phyloP scores from a whole-genome alignment of 2,329 filamentous ascomycete genomes.

The Cordyceps tenuipes region DNA sequence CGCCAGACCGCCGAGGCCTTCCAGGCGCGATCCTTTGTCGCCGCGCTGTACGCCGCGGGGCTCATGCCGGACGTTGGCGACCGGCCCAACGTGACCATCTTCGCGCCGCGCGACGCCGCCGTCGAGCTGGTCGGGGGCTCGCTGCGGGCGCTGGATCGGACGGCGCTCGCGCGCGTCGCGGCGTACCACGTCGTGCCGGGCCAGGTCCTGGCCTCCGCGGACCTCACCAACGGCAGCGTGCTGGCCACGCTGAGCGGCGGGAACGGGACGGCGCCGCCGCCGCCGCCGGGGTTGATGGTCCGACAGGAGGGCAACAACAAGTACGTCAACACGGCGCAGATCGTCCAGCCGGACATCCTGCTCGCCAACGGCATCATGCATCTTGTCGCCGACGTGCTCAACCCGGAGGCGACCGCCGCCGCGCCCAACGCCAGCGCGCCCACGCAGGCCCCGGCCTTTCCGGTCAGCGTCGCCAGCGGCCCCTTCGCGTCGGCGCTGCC shows the following conservation, averaged over 20 bases:
- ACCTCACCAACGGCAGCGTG: slow-evolving; percentile 24
- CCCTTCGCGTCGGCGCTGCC: slow-evolving; percentile 36
- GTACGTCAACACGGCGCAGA: slow-evolving; percentile 45
- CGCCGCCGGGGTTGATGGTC: slow-evolving; percentile 28
- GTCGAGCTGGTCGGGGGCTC: slow-evolving; percentile 49
- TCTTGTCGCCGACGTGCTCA: slow-evolving; percentile 46
- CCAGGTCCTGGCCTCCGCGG: slow-evolving; percentile 42
- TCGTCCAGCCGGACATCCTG: slow-evolving; percentile 45
- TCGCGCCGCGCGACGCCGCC: slow-evolving; percentile 53
- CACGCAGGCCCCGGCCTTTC: slow-evolving; percentile 45
- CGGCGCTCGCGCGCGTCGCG: slow-evolving; percentile 44
- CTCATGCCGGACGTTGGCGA: slow-evolving; percentile 34
- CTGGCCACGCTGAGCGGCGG: slow-evolving; percentile 26
- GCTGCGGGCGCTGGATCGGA: slow-evolving; percentile 23
- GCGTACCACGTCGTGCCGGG: slow-evolving; percentile 57
- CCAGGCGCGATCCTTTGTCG: slow-evolving; percentile 31
- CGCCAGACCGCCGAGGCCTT: slow-evolving; percentile 45
- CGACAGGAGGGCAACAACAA: slow-evolving; percentile 35
- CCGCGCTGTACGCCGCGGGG: slow-evolving; percentile 23
- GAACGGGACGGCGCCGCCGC: slow-evolving; percentile 1
- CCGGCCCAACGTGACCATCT: slow-evolving; percentile 47
- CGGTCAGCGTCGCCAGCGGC: slow-evolving; percentile 36
- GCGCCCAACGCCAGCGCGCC: slow-evolving; percentile 29
- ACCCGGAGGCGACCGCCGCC: slow-evolving; percentile 29
- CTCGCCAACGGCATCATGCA: slow-evolving; percentile 51